Evolutionary conservation across 2,329 filamentous ascomycete species (phyloP).

Genomic region (Colletotrichum orbiculare): DNA sequence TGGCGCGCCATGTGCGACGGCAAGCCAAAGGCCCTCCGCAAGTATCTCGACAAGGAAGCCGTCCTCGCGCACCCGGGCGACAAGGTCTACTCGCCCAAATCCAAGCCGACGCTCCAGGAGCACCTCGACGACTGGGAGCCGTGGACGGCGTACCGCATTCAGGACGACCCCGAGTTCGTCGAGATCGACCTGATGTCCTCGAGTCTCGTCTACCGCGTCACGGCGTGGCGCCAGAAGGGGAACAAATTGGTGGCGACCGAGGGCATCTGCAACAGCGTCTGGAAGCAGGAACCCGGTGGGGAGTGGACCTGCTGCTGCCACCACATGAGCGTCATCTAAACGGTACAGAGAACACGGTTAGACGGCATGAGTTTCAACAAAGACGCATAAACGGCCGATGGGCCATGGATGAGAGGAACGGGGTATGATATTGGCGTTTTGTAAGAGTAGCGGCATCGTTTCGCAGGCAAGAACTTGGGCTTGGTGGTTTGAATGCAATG

Average conservation of each 20-base stretch:
- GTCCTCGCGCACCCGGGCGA: constrained; percentile 47
- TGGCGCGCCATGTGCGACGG: constrained; percentile 48
- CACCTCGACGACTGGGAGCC: constrained; percentile 48
- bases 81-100: constrained; percentile 44
- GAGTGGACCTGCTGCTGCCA: constrained; percentile 50
- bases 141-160: constrained; percentile 50
- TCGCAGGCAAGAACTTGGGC: constrained; percentile 10
- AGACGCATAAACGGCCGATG: neutral
- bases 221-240: constrained; percentile 44
- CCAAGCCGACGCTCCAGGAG: constrained; percentile 46
- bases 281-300: constrained; percentile 47
- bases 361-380: neutral
- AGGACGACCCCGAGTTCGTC: constrained; percentile 49
- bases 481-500: no score
- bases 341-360: no score
- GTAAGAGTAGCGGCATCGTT: constrained; percentile 26
- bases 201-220: constrained; percentile 46
- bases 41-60: constrained; percentile 49
- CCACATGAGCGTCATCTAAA: constrained; percentile 42
- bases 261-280: constrained; percentile 48
- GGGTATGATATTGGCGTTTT: constrained; percentile 17
- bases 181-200: constrained; percentile 52
- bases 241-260: constrained; percentile 47
- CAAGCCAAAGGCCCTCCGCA: constrained; percentile 46
- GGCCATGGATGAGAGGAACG: neutral